phyloP scores from a whole-genome alignment of 331 rosid species.

The Rhamnella rubrinervis region DNA sequence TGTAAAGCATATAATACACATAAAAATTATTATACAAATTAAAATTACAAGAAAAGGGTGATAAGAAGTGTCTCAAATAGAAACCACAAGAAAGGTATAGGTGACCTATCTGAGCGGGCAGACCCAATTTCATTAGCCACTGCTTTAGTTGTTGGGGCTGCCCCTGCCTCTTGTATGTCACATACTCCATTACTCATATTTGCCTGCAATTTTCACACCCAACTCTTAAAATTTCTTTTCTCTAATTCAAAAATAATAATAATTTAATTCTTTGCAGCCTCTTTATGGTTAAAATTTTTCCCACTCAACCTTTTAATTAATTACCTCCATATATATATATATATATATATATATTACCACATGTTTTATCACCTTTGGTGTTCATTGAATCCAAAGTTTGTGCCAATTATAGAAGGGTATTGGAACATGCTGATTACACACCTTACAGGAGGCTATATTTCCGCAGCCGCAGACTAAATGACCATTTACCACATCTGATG shows the following conservation, averaged over 20 bases:
- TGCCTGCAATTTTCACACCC: conserved; percentile 28
- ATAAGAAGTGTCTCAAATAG: conserved; percentile 20
- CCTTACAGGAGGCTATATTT: conserved; percentile 60
- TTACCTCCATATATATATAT: no score
- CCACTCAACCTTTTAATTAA: no score
- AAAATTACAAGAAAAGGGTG: conserved; percentile 25
- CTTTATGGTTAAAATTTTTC: no score
- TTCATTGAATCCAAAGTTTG: neutral
- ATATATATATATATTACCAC: neutral
- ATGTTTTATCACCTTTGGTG: neutral
- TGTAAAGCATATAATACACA: neutral
- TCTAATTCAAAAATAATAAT: neutral
- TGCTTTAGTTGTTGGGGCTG: conserved; percentile 25
- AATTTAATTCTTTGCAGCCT: neutral
- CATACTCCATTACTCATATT: conserved; percentile 62
- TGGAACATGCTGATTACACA: conserved; percentile 12
- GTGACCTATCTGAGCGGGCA: conserved; percentile 28
- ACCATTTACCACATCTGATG: conserved; percentile 63
- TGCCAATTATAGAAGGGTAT: no score
- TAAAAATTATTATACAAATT: neutral
- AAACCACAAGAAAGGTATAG: conserved; percentile 28
- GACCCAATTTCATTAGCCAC: conserved; percentile 11
- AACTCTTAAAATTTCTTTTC: neutral
- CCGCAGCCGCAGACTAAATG: conserved; percentile 69
- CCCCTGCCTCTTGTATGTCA: conserved; percentile 42